A percentile compares a stretch with the other conserved stretches of the same genome.
phyloP scores from a whole-genome alignment of 2,329 filamentous ascomycete genomes.

The Fusarium musae region DNA sequence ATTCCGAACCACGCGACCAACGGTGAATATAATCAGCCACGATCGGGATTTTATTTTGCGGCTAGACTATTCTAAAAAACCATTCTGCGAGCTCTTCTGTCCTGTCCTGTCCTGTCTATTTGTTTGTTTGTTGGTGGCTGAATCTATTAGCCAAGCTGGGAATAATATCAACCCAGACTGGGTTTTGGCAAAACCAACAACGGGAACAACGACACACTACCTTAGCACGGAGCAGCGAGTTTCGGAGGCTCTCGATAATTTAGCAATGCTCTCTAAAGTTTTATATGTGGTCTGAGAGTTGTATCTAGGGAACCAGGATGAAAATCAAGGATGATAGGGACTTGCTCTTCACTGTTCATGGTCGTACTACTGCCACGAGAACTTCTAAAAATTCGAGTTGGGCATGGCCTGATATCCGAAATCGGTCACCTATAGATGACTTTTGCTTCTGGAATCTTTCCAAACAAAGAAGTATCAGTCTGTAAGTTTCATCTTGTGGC shows the following conservation, averaged over 20 bases:
- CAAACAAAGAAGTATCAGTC: neutral
- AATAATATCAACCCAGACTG: neutral
- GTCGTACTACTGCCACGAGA: neutral
- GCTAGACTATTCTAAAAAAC: neutral
- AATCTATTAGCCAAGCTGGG: neutral
- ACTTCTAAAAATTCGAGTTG: neutral
- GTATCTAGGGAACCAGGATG: neutral
- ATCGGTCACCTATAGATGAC: neutral
- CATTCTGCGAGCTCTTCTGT: neutral
- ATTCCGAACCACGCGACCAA: neutral
- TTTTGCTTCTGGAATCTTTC: neutral
- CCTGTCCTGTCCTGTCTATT: neutral
- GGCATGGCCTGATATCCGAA: neutral
- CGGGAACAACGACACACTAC: neutral
- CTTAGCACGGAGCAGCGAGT: neutral
- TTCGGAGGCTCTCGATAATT: neutral
- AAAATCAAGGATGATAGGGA: neutral
- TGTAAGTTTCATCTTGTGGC: neutral
- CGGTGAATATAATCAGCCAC: neutral
- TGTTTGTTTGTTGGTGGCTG: neutral
- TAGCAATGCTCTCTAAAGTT: neutral
- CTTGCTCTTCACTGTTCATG: neutral
- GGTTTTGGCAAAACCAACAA: neutral
- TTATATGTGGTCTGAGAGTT: neutral
- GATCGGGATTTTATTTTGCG: neutral